phyloP scores from a whole-genome alignment of 78 protist genomes.

The Guillardia theta region DNA sequence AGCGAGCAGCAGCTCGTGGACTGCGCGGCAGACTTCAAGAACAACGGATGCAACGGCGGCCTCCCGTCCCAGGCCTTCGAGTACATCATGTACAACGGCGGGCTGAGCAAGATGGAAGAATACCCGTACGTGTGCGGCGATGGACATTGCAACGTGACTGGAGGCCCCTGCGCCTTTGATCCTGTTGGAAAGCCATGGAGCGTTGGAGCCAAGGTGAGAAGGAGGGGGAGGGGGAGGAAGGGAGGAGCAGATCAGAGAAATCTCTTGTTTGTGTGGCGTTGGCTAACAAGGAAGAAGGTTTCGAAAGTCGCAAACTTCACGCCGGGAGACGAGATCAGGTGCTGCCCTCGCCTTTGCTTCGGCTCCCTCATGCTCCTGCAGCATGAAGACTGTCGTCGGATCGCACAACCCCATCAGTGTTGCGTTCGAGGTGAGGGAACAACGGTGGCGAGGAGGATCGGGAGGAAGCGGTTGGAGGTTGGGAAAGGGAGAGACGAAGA shows the following conservation, averaged over 20 bases:
- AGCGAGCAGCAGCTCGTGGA: slow-evolving; percentile 57
- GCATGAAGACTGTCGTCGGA: neutral
- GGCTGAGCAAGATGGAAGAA: slow-evolving; percentile 53
- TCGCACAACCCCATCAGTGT: neutral
- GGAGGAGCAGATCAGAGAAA: too few species aligned
- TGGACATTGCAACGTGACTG: slow-evolving; percentile 59
- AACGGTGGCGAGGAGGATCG: too few species aligned
- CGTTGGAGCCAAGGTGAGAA: neutral
- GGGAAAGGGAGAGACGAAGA: too few species aligned
- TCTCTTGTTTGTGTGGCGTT: too few species aligned
- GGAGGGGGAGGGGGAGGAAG: too few species aligned
- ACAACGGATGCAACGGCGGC: slow-evolving; percentile 50
- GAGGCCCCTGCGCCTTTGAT: slow-evolving; percentile 54
- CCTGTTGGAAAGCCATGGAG: neutral
- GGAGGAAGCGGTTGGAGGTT: too few species aligned
- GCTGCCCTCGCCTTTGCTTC: too few species aligned
- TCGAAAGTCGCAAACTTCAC: neutral
- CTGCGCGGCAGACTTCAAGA: slow-evolving; percentile 36
- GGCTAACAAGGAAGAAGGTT: too few species aligned
- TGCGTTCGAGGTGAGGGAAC: neutral
- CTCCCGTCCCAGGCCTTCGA: slow-evolving; percentile 9
- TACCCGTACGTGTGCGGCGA: slow-evolving; percentile 61
- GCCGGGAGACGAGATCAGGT: neutral
- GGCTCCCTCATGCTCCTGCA: too few species aligned
- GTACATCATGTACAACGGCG: slow-evolving; percentile 35